Base-by-base conservation (phyloP, 345 rosid genomes). In the Acer negundo region DNA sequence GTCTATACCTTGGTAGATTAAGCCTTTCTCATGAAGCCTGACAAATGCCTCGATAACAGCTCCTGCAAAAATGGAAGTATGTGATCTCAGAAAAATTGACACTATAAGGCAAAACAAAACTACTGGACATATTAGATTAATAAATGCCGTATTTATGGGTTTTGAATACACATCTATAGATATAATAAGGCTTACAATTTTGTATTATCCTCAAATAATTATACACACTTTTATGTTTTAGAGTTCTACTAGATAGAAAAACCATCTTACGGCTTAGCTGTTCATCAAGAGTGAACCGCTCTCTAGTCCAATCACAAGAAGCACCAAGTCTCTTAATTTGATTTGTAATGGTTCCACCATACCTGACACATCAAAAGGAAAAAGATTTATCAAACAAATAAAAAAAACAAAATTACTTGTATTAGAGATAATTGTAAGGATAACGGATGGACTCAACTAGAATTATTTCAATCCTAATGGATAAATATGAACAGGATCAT, bases 291-390 rank as follows among this genome's bases (percentile, higher is more conserved):
- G 99, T 95, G 82, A 95, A 95, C 73, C 72, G 91, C 81, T 93
- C 98, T 85, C 96, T 90, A 69, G 91, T 86, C 99, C 99, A 95
- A 80, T 95, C 99, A 85, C 99, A 95, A 70, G 99, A 95, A 76
- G 99, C 99, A 70, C 99, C 98, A 62, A 95, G 97, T 84, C 98
- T 89, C 86, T 93, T 95, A 65, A 95, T 95, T 85, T 95, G 99
- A 84, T 90, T 89, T 70, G 95, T 88, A 78, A 95, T 95, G 69
- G 96, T 90, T 84, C 98, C 96, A 62, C 99, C 99, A 76, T 93
- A 93, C 83, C 99, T 95, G 85, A 82, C 70, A 83, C n/a, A 62
- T 22, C 62, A 73, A 66, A 76, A 47, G 51, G 7, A 26, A 65
- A 49, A 62, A 55, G 40, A 76, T 47, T 55, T 13, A 4, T 9